Base-by-base conservation (phyloP, 208 protist species). In the Naegleria lovaniensis region DNA sequence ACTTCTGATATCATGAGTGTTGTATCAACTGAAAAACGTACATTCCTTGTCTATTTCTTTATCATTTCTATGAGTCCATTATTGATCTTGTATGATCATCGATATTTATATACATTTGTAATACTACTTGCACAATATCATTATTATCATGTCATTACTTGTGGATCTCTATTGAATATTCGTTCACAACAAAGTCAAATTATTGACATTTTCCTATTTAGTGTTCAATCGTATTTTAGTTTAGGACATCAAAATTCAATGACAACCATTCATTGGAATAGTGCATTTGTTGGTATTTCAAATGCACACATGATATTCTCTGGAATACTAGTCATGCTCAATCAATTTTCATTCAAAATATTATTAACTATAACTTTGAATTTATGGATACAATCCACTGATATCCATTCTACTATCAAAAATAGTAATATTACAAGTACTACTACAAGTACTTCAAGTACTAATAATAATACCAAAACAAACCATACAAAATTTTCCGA, bases 241-340 rank as follows among this genome's bases (percentile, higher is more conserved):
- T 40, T 88, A 15, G 90, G 90, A 36, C 67, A 91, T 15, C 90
- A 91, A 51, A 89, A 89, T 67, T 43, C 90, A 79, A n/a, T 91
- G 25, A 83, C 36, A 36, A 91, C 90, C 51, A 91, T 91, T 16
- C 39, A 91, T 39, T 91, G 76, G 67, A 85, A 43, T 36, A 59
- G 41, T 38, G 90, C 25, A 13, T 91, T 91, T 58, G 87, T 91
- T 51, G 90, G 90, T 29, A 83, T 91, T 40, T 19, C 90, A 22
- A 33, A 83, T 19, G 48, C 59, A 29, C 38, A 85, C 9, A 41
- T 76, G 16, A 5, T 67, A 38, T 55, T 83, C 4, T 51, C 83
- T 25, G 90, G 90, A 29, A 16, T 91, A 6, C 22, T 89, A 38
- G 76, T 91, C 39, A 86, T 90, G 6, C 29, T 51, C 2, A 89